Evolutionary conservation across 2,329 filamentous ascomycete genomes (phyloP).

Genomic region (Lasiodiplodia citricola): DNA sequence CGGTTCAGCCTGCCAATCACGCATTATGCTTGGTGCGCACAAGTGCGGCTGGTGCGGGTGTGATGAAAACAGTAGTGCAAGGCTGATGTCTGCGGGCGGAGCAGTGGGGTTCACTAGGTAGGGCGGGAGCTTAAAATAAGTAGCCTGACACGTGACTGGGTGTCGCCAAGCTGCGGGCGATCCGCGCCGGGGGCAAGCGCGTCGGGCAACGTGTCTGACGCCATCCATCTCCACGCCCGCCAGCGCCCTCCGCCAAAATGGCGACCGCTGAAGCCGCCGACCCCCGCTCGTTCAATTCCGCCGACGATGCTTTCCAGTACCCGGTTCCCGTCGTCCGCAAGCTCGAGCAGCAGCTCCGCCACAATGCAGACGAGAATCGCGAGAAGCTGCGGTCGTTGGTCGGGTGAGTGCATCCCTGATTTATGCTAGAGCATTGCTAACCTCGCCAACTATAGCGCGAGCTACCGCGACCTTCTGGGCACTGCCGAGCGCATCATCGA

Average conservation of each 20-base stretch:
- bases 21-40: neutral
- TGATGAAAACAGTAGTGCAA: conserved; percentile 7
- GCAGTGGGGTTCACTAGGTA: too few relatives aligned
- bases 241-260: conserved; percentile 43
- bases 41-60: neutral
- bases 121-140: neutral
- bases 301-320: conserved; percentile 72
- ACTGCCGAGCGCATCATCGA: conserved; percentile 93
- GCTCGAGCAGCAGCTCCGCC: conserved; percentile 68
- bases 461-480: conserved; percentile 86
- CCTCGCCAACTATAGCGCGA: conserved; percentile 52
- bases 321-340: conserved; percentile 66
- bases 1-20: conserved; percentile 1
- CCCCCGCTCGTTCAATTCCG: conserved; percentile 61
- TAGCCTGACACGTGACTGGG: conserved; percentile 7
- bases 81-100: neutral
- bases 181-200: neutral
- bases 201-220: conserved; percentile 21
- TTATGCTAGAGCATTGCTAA: neutral
- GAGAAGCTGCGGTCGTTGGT: conserved; percentile 70
- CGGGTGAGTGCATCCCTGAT: conserved; percentile 54
- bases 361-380: conserved; percentile 66
- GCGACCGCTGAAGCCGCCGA: conserved; percentile 61
- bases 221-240: neutral
- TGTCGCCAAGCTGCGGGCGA: neutral